phyloP scores from a whole-genome alignment of 306 rosid species.

The Geum urbanum region DNA sequence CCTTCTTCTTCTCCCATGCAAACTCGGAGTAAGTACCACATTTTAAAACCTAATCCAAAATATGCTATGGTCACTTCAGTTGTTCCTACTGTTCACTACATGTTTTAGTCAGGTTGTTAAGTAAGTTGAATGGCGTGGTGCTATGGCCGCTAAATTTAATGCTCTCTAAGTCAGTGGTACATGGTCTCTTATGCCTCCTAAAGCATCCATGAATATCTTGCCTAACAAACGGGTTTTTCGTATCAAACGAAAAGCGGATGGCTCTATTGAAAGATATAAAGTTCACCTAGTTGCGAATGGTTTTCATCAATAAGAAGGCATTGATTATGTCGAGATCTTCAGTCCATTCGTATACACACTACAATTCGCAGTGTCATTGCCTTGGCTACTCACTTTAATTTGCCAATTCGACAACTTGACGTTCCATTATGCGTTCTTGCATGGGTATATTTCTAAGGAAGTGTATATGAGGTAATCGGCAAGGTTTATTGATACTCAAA shows the following conservation, averaged over 20 bases:
- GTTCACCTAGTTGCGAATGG: background rate
- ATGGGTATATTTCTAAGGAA: too few relatives aligned
- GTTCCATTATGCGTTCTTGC: too few relatives aligned
- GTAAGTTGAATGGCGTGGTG: background rate
- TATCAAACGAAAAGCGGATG: background rate
- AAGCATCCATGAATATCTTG: background rate
- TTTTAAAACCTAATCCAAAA: too few relatives aligned
- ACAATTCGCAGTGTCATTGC: background rate
- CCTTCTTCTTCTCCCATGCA: too few relatives aligned
- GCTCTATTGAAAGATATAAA: background rate
- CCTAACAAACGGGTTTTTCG: constrained; percentile 6
- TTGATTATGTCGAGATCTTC: background rate
- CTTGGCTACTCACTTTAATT: background rate
- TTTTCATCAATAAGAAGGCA: background rate
- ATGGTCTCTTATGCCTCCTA: background rate
- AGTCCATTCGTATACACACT: background rate
- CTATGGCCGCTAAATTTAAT: background rate
- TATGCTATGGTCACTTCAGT: too few relatives aligned
- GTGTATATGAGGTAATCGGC: too few relatives aligned
- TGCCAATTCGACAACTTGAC: too few relatives aligned
- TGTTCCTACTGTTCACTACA: background rate
- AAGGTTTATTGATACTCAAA: too few relatives aligned
- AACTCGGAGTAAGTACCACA: too few relatives aligned
- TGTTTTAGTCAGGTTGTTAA: background rate
- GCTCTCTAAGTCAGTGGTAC: background rate